Evolutionary conservation across 495 filamentous ascomycete species (phyloP), one percentile per base, ranked within the genome.

Genomic region (Penicillium tannophilum): DNA sequence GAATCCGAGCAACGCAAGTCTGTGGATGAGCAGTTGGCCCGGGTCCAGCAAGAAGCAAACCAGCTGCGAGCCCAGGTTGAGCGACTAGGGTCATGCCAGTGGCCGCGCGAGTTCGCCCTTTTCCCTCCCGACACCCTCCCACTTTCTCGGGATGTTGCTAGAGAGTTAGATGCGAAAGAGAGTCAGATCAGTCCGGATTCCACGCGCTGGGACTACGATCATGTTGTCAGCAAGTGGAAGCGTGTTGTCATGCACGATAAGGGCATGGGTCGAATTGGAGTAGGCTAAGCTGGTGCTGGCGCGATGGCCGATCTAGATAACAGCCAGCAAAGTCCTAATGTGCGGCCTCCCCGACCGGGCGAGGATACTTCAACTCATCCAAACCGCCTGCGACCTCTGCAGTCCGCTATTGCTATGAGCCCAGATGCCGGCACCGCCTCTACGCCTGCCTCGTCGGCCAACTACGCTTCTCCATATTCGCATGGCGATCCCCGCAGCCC

Each of bases 21-120:
- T 16, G 61, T 86, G 2, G 85, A 88, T 56, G 78, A 83, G 16
- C 76, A 79, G 33, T 82, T 92, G 24, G 85, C 86, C 19, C 68
- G 78, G 10, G 79, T 86, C 3, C 82, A 85, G 48, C 87, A 90
- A 64, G 89, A 95, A 68, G 86, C 87, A 23, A 83, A 83, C 39
- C 86, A 92, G 64, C 81, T 94, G 20, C 87, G 85, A 53, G 72
- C 76, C 0, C 87, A 91, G 65, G 79, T 91, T 20, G 87, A 91
- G 48, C 82, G 86, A 20, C 73, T 92, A 5, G 86, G 81, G 43
- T 79, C 83, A 19, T 81, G 84, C 53, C 86, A 91, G 64, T 86
- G 89, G 65, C 87, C 88, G 8, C 79, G 85, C 6, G 89, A 93
- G 62, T 90, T 89, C 64, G 82, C 82, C 23, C 76, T 88, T n/a